Evolutionary conservation across 106 monocot species (phyloP).

Genomic region (Dendrobium huoshanense): DNA sequence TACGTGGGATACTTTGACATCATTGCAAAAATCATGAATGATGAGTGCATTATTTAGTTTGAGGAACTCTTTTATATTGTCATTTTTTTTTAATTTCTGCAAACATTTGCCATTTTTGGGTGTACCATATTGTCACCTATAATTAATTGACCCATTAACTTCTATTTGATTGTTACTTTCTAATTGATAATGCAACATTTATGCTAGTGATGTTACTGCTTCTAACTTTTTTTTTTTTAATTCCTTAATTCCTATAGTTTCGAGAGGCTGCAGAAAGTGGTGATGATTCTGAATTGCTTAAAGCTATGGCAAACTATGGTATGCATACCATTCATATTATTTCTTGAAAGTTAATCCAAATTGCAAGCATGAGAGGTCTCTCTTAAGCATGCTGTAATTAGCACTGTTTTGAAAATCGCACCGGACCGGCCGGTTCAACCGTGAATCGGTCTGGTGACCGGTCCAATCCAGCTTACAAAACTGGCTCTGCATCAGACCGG

Average conservation of each 20-base stretch:
- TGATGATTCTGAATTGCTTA: constrained; percentile 54
- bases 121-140: not conserved
- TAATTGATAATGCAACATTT: not conserved
- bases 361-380: not conserved
- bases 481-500: too few species aligned
- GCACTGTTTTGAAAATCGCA: too few species aligned
- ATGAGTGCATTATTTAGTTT: too few species aligned
- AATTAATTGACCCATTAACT: not conserved
- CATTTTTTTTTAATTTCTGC: not conserved
- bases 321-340: constrained; percentile 1
- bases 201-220: not conserved
- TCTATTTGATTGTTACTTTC: not conserved
- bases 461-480: too few species aligned
- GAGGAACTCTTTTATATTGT: too few species aligned
- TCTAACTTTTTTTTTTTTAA: not conserved
- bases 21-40: too few species aligned
- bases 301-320: constrained; percentile 74
- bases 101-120: not conserved
- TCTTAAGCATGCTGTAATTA: not conserved
- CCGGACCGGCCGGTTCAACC: too few species aligned
- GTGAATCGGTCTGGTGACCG: too few species aligned
- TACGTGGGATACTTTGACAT: too few species aligned
- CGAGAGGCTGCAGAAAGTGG: constrained; percentile 40
- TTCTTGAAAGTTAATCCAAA: not conserved
- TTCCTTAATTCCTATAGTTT: constrained; percentile 37